These are phyloP conservation scores for Aspergillus homomorphus DNA, from an alignment of 495 filamentous ascomycete species.

Conservation along the genomic window DNA sequence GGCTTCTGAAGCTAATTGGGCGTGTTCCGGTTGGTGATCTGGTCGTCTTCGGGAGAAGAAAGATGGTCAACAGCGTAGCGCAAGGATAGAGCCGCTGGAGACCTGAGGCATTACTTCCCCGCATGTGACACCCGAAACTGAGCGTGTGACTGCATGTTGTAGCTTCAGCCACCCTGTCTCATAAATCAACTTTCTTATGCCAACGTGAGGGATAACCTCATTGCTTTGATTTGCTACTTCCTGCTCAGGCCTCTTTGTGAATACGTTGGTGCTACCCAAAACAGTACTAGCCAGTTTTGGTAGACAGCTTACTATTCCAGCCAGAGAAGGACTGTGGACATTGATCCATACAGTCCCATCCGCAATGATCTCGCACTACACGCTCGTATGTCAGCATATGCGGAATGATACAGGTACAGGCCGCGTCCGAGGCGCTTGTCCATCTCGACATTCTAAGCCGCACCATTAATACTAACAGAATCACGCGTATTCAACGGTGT, in stretches of 20 bases:
- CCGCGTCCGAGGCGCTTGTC: neutral
- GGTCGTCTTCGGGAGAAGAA: neutral
- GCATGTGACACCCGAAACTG: slow-evolving; percentile 4
- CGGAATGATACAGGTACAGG: neutral
- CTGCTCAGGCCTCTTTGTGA: no score
- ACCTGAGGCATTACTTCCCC: slow-evolving; percentile 3
- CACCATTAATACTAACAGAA: neutral
- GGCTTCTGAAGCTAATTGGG: neutral
- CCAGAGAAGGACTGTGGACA: no score
- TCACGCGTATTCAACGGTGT: neutral
- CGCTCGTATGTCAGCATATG: neutral
- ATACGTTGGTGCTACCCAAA: no score
- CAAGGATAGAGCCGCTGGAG: slow-evolving; percentile 2
- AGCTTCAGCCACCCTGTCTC: neutral
- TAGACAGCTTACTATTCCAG: no score
- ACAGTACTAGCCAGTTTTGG: no score
- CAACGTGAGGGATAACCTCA: no score
- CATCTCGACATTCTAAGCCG: neutral
- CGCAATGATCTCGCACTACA: no score
- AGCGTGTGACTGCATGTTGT: neutral
- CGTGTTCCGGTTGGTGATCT: slow-evolving; percentile 7
- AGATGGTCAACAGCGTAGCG: neutral
- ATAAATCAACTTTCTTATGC: no score
- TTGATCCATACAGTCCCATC: no score
- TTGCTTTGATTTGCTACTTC: no score